These are phyloP conservation scores for Trichosporon coremiiforme DNA, from an alignment of 1,284 basidiomycete species.

Conservation along the genomic window DNA sequence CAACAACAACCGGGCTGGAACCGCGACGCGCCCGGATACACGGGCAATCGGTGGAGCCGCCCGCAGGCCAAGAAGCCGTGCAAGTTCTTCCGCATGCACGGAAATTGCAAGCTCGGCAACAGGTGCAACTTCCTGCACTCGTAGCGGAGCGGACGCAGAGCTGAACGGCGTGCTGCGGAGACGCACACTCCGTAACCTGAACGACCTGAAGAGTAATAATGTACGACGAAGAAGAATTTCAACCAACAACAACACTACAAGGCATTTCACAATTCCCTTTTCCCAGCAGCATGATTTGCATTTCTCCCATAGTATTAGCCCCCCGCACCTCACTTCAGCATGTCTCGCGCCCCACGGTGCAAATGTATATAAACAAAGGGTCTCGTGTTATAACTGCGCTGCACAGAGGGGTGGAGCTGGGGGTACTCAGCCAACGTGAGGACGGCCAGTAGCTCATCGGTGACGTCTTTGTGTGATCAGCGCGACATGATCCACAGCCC, in stretches of 20 bases:
- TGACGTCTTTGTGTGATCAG: no score
- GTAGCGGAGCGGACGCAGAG: background rate
- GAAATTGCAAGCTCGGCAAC: background rate
- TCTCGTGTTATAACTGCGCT: background rate
- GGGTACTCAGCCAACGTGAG: no score
- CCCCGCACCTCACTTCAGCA: background rate
- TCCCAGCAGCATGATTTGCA: background rate
- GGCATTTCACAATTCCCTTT: background rate
- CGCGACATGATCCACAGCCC: no score
- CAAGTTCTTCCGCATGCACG: conserved; percentile 4
- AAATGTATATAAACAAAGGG: background rate
- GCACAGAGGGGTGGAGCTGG: background rate
- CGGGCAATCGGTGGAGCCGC: background rate
- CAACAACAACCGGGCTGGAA: conserved; percentile 13
- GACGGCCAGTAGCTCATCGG: no score
- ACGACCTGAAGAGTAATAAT: background rate
- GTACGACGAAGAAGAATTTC: background rate
- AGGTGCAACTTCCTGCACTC: conserved; percentile 10
- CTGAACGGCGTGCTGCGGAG: no score
- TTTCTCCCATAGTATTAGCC: background rate
- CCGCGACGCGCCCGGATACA: conserved; percentile 14
- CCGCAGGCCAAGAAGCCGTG: background rate
- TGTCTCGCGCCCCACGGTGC: background rate
- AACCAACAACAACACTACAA: background rate
- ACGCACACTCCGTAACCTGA: background rate